Conservation (phyloP, 192 early-diverging fungal genomes). For the Gamsiella multidivaricata region DNA sequence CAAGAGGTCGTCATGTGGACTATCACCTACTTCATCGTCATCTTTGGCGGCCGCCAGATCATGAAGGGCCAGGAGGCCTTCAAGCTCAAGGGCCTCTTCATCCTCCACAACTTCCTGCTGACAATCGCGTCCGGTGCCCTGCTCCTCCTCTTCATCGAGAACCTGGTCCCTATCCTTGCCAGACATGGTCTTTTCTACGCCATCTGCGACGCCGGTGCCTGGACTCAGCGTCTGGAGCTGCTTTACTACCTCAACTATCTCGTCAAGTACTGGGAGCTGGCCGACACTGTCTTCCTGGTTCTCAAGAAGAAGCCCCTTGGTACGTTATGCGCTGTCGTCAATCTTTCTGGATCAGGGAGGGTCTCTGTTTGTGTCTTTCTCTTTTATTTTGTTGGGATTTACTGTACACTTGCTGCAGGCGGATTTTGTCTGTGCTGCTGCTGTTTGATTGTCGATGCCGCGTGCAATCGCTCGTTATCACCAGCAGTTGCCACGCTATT, state of each 20-base stretch:
- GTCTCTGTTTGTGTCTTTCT: not conserved
- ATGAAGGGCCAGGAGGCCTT: constrained; percentile 76
- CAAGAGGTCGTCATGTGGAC: constrained; percentile 59
- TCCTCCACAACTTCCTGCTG: constrained; percentile 85
- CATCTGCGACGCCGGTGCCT: constrained; percentile 74
- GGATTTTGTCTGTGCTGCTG: too few species aligned
- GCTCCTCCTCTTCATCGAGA: constrained; percentile 79
- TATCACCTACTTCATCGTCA: constrained; percentile 76
- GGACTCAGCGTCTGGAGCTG: constrained; percentile 83
- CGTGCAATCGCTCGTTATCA: too few species aligned
- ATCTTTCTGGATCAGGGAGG: not conserved
- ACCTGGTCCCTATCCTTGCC: constrained; percentile 76
- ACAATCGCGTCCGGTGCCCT: constrained; percentile 75
- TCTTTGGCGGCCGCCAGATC: constrained; percentile 81
- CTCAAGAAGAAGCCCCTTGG: constrained; percentile 85
- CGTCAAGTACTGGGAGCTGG: constrained; percentile 91
- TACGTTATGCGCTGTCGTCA: constrained; percentile 27
- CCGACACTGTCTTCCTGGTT: constrained; percentile 89
- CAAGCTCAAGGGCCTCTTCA: constrained; percentile 76
- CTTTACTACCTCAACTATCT: constrained; percentile 94
- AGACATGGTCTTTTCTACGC: constrained; percentile 77
- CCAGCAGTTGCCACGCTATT: too few species aligned
- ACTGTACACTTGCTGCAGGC: not conserved
- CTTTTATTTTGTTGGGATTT: constrained; percentile 13
- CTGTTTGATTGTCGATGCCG: too few species aligned